Conservation (phyloP, 225 moss, liverwort and hornwort genomes). For the Neckera pumila region DNA sequence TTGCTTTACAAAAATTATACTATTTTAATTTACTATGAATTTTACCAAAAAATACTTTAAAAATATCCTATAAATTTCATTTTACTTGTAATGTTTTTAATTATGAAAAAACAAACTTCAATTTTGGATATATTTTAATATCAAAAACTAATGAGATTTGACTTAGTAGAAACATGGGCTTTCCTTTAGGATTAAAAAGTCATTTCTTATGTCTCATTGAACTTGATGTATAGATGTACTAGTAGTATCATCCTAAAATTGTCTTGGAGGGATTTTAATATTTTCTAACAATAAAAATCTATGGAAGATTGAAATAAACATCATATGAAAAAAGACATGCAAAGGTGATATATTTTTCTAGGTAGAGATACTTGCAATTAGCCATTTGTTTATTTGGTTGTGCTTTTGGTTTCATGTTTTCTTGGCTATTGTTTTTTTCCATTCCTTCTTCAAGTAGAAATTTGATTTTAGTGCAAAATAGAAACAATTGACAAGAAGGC, state of each 20-base stretch:
- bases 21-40: too few species aligned
- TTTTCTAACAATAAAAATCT: neutral
- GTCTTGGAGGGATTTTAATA: neutral
- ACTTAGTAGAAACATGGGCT: fast-evolving
- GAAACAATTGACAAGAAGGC: fast-evolving
- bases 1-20: too few species aligned
- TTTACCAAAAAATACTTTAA: neutral
- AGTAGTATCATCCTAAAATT: neutral
- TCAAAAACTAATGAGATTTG: neutral
- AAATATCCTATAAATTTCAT: neutral
- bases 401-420: neutral
- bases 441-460: neutral
- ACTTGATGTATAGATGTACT: neutral
- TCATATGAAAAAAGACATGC: fast-evolving
- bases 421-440: fast-evolving
- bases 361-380: too few species aligned
- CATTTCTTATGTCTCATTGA: neutral
- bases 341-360: neutral
- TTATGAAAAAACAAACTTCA: neutral
- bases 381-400: fast-evolving
- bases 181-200: neutral
- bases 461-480: neutral
- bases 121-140: neutral
- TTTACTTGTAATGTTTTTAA: too few species aligned
- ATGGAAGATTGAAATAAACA: neutral